Evolutionary conservation across 306 rosid genomes (phyloP).

Genomic region (Gleditsia sinensis): DNA sequence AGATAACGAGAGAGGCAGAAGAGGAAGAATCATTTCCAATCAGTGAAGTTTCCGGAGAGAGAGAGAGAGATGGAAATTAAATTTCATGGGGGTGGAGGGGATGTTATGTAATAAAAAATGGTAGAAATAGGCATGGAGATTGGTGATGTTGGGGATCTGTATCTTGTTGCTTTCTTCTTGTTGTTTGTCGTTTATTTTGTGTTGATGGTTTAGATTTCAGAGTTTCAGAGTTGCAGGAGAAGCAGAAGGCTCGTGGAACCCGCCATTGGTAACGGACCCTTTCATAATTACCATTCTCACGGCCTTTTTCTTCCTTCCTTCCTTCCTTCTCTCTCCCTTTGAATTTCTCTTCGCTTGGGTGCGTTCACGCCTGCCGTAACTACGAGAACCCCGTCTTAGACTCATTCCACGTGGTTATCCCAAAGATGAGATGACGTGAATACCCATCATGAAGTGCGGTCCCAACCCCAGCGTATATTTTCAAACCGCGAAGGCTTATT

Average conservation of each 20-base stretch:
- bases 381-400: background rate
- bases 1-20: conserved; percentile 28
- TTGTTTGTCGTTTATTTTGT: conserved; percentile 14
- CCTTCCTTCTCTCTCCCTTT: background rate
- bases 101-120: conserved; percentile 19
- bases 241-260: conserved; percentile 48
- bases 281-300: conserved; percentile 43
- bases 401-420: conserved; percentile 30
- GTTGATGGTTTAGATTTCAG: background rate
- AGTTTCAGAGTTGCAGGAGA: conserved; percentile 17
- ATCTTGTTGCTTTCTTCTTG: background rate
- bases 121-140: conserved; percentile 45
- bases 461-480: background rate
- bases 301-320: background rate
- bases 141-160: conserved; percentile 63
- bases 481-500: background rate
- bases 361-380: conserved; percentile 20
- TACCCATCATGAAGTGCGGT: background rate
- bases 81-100: background rate
- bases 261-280: conserved; percentile 58
- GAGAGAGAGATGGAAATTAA: background rate
- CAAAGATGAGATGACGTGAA: background rate
- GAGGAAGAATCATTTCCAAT: conserved; percentile 41
- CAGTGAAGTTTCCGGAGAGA: conserved; percentile 7
- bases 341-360: background rate